Percentiles rank a stretch among this genome's conserved stretches.
Evolutionary conservation across 495 filamentous ascomycete species (phyloP).

Genomic region (Hypomontagnella monticulosa): DNA sequence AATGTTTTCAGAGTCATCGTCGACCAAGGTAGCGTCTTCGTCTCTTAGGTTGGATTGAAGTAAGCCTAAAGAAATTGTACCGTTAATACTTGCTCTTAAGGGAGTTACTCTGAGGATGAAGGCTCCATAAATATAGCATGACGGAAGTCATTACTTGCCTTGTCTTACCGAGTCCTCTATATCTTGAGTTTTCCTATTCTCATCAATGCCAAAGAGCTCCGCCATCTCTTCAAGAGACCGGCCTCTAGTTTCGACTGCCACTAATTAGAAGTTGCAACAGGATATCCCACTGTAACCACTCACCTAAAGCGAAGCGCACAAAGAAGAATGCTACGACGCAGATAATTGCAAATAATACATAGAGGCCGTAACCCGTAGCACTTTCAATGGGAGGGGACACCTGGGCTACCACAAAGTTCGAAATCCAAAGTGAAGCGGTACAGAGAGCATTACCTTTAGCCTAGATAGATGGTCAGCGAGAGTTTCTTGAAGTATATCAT

Average conservation of each 20-base stretch:
- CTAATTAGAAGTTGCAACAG: slow-evolving; percentile 10
- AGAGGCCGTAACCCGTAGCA: slow-evolving; percentile 43
- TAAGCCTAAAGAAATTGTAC: slow-evolving; percentile 8
- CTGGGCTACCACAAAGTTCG: slow-evolving; percentile 44
- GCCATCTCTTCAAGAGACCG: slow-evolving; percentile 32
- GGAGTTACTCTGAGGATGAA: not conserved
- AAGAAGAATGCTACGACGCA: slow-evolving; percentile 44
- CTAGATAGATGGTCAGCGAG: slow-evolving; percentile 11
- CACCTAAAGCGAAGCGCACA: slow-evolving; percentile 39
- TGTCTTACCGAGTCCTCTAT: slow-evolving; percentile 22
- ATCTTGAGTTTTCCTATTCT: slow-evolving; percentile 8
- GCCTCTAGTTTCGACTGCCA: slow-evolving; percentile 29
- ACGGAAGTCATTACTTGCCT: slow-evolving; percentile 9
- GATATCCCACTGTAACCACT: slow-evolving; percentile 1
- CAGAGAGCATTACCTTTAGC: slow-evolving; percentile 46
- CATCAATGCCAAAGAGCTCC: slow-evolving; percentile 28
- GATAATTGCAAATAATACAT: slow-evolving; percentile 41
- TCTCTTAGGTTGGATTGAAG: slow-evolving; percentile 24
- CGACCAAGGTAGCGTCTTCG: slow-evolving; percentile 24
- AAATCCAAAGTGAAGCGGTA: slow-evolving; percentile 44
- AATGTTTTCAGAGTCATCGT: slow-evolving; percentile 13
- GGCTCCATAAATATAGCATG: not conserved
- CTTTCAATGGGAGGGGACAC: slow-evolving; percentile 42
- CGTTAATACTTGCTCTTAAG: slow-evolving; percentile 5
- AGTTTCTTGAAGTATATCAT: not conserved